Evolutionary conservation across 23 red algal genomes (phyloP), one percentile per base, ranked within the genome.

Genomic region (Gracilaria domingensis): DNA sequence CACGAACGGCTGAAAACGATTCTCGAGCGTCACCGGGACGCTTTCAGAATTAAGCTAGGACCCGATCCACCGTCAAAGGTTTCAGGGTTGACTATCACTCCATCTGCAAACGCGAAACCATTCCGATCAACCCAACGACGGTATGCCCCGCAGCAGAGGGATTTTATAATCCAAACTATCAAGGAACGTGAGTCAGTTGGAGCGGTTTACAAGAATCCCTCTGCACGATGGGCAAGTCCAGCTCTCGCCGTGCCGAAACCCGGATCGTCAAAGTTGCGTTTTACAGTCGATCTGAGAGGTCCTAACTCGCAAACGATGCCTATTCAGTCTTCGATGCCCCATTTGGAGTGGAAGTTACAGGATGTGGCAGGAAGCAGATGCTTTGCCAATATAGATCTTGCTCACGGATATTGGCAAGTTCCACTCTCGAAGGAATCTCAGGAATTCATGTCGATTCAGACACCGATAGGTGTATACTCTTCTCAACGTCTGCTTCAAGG

Each of bases 341-440:
- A 51, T 21, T 23, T 81, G 14, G 73, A 78, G 40, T 25, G 5
- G 5, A 37, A 5, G 4, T 37, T 39, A 7, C 73, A 55, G 0
- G 26, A 53, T 18, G 21, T 81, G 18, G 16, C 50, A n/a, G 23
- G 38, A 57, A 18, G 37, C 21, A 81, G 5, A 2, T 2, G 34
- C 50, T 81, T 81, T 30, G 77, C 30, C 2, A 21, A 50, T 21
- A 49, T 81, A 18, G 77, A 51, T 12, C 23, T 81, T 35, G 18
- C 17, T 8, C 44, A 39, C 47, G 1, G 23, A 24, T 75, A 59
- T 33, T 73, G 14, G 0, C 0, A 88, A 0, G 24, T 81, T 55
- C 71, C 65, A 2, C 45, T 88, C 17, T 59, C 84, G 5, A n/a
- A 30, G 48, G 65, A 76, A 58, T 88, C 84, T 4, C 65, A 74